A percentile compares a stretch with the other conserved stretches of the same genome.
Conservation (phyloP, 768 basidiomycete species). For the Tubosaeta sp. region DNA sequence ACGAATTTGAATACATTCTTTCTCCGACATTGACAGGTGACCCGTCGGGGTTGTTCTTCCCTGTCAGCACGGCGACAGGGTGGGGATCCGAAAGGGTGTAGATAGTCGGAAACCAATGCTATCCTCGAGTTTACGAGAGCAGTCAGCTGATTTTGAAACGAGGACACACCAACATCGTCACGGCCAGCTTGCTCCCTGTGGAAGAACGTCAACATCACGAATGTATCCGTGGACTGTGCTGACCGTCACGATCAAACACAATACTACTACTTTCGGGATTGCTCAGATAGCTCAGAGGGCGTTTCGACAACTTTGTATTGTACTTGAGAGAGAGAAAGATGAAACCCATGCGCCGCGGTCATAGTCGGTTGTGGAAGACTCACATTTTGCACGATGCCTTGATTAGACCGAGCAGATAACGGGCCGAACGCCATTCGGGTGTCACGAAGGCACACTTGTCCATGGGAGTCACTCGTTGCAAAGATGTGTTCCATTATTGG, state of each 20-base stretch:
- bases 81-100: constrained; percentile 63
- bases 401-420: constrained; percentile 35
- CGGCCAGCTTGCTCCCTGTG: constrained; percentile 58
- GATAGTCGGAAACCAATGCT: constrained; percentile 71
- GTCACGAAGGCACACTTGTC: constrained; percentile 65
- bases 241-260: constrained; percentile 65
- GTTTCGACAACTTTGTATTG: constrained; percentile 43
- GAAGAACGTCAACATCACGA: not conserved
- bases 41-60: constrained; percentile 52
- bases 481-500: constrained; percentile 68
- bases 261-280: constrained; percentile 69
- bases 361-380: not conserved
- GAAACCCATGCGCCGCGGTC: constrained; percentile 21
- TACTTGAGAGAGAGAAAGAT: constrained; percentile 35
- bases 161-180: constrained; percentile 59
- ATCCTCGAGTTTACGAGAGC: constrained; percentile 3
- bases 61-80: constrained; percentile 68
- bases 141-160: not conserved
- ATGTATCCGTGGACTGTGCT: constrained; percentile 4
- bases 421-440: constrained; percentile 70
- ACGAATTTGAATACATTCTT: constrained; percentile 63
- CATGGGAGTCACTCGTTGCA: constrained; percentile 55
- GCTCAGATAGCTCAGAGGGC: constrained; percentile 35
- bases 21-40: constrained; percentile 41
- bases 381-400: constrained; percentile 50